Conservation (phyloP, 139 green algal genomes). For the Chlamydomonas sphaeroides region DNA sequence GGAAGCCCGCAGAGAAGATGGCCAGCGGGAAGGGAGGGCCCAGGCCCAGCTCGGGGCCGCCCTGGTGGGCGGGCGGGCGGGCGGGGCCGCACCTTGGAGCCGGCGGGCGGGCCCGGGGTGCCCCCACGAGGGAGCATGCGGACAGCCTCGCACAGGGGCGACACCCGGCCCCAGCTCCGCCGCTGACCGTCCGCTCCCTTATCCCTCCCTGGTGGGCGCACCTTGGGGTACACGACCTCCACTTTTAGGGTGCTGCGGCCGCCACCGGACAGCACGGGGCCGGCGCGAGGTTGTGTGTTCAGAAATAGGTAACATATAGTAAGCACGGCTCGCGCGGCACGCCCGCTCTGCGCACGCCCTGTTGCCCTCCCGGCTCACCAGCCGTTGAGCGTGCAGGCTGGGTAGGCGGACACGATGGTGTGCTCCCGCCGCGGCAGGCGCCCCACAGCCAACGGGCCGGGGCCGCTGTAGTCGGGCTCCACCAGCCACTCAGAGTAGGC, state of each 20-base stretch:
- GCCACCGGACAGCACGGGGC: too few species aligned
- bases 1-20: slow-evolving; percentile 88
- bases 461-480: slow-evolving; percentile 13
- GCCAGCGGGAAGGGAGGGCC: slow-evolving; percentile 84
- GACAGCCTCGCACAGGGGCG: too few species aligned
- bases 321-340: too few species aligned
- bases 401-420: slow-evolving; percentile 79
- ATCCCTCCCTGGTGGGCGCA: neutral
- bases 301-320: too few species aligned
- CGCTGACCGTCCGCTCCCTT: neutral
- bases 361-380: too few species aligned
- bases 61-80: slow-evolving; percentile 32
- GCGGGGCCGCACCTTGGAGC: too few species aligned
- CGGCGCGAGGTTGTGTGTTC: too few species aligned
- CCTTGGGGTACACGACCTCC: slow-evolving; percentile 74
- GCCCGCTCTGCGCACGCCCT: too few species aligned
- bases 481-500: slow-evolving; percentile 19
- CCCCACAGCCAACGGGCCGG: slow-evolving; percentile 29
- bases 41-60: slow-evolving; percentile 54
- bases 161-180: too few species aligned
- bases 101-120: too few species aligned
- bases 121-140: too few species aligned
- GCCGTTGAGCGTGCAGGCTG: slow-evolving; percentile 67
- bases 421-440: slow-evolving; percentile 81
- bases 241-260: slow-evolving; percentile 70